Evolutionary conservation across 192 early-diverging fungal species (phyloP).

Genomic region (Backusella westeae): DNA sequence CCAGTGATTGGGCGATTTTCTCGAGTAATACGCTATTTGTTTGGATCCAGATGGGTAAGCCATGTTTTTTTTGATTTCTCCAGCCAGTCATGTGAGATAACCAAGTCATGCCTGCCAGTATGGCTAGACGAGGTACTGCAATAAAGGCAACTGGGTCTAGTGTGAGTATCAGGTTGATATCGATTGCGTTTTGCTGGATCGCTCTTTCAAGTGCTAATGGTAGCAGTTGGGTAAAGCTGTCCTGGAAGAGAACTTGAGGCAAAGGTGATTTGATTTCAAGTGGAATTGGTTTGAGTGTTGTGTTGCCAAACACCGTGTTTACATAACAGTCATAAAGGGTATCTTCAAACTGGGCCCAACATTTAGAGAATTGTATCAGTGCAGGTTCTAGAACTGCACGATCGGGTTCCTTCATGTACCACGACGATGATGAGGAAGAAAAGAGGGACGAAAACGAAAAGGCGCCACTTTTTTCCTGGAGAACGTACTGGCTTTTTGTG

Average conservation of each 20-base stretch:
- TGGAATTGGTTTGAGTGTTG: not conserved
- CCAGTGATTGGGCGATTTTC: not conserved
- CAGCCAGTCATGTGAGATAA: conserved; percentile 8
- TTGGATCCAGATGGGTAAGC: not conserved
- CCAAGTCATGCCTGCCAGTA: conserved; percentile 15
- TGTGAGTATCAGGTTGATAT: not conserved
- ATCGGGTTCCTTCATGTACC: not conserved
- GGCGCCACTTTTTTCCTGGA: not conserved
- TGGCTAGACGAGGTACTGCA: conserved; percentile 2
- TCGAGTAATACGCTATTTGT: not conserved
- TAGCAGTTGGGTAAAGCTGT: not conserved
- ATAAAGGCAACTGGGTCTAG: not conserved
- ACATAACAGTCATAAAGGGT: conserved; percentile 6
- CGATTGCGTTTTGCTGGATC: not conserved
- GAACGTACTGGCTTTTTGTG: not conserved
- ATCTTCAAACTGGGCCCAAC: conserved; percentile 1
- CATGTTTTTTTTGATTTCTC: not conserved
- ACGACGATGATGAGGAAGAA: not conserved
- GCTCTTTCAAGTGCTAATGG: conserved; percentile 1
- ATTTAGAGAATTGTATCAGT: not conserved
- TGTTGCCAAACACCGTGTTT: conserved; percentile 9
- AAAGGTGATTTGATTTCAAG: not conserved
- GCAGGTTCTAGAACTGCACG: not conserved
- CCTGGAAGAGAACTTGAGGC: not conserved
- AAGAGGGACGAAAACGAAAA: not conserved